These are phyloP conservation scores for Ophiosphaerella narmari DNA, from an alignment of 2,329 filamentous ascomycete genomes.

Conservation along the genomic window DNA sequence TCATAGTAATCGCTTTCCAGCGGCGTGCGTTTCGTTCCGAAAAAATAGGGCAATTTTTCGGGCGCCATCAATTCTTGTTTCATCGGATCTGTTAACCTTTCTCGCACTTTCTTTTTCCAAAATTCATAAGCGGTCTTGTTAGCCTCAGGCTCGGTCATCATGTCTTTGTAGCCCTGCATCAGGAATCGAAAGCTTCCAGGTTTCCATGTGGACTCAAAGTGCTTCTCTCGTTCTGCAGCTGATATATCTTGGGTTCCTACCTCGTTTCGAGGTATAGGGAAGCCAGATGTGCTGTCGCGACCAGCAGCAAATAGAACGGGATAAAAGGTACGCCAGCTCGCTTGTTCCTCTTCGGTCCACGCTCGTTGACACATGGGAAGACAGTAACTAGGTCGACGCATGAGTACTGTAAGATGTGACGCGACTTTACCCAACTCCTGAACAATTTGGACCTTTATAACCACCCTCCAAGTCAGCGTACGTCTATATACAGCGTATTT, in stretches of 20 bases:
- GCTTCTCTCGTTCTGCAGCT: conserved; percentile 20
- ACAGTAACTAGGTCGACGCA: conserved; percentile 30
- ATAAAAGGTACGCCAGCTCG: conserved; percentile 31
- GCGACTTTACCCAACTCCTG: conserved; percentile 31
- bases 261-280: conserved; percentile 14
- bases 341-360: conserved; percentile 25
- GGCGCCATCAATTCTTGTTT: conserved; percentile 50
- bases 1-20: conserved; percentile 48
- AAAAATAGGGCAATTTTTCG: conserved; percentile 47
- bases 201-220: conserved; percentile 31
- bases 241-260: conserved; percentile 17
- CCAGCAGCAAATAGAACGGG: conserved; percentile 20
- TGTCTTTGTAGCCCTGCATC: conserved; percentile 38
- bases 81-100: conserved; percentile 43
- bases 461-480: too few species aligned
- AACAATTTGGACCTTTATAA: conserved; percentile 18
- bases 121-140: conserved; percentile 50
- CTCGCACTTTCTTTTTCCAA: conserved; percentile 53
- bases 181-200: conserved; percentile 48
- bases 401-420: conserved; percentile 20
- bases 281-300: conserved; percentile 17
- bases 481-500: too few species aligned
- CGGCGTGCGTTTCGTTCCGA: conserved; percentile 48
- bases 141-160: conserved; percentile 41
- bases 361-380: conserved; percentile 30